phyloP scores from a whole-genome alignment of 2,329 filamentous ascomycete genomes.

The Apiospora rasikravindrae region DNA sequence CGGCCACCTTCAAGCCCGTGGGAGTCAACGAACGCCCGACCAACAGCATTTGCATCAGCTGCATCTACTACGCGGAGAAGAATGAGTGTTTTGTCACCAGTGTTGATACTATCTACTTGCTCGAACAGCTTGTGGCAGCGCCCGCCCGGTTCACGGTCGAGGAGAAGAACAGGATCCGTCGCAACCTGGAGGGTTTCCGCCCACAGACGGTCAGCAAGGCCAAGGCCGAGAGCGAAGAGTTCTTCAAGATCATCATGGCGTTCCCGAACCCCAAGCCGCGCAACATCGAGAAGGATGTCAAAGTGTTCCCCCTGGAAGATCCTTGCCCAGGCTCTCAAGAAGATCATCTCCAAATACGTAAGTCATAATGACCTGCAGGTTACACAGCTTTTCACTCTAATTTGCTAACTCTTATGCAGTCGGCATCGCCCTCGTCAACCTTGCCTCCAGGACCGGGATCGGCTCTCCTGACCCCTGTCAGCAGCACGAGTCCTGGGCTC shows the following conservation, averaged over 20 bases:
- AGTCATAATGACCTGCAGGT: slow-evolving; percentile 24
- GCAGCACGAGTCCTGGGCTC: slow-evolving; percentile 39
- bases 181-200: slow-evolving; percentile 93
- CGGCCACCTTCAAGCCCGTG: slow-evolving; percentile 79
- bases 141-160: slow-evolving; percentile 87
- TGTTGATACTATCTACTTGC: slow-evolving; percentile 93
- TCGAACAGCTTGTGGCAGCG: slow-evolving; percentile 83
- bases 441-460: slow-evolving; percentile 32
- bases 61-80: slow-evolving; percentile 96
- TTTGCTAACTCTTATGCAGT: slow-evolving; percentile 30
- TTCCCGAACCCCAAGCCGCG: slow-evolving; percentile 94
- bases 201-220: slow-evolving; percentile 93
- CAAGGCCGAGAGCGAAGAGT: slow-evolving; percentile 90
- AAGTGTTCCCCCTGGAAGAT: slow-evolving; percentile 98
- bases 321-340: slow-evolving; percentile 84
- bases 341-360: slow-evolving; percentile 95
- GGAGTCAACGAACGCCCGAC: slow-evolving; percentile 78
- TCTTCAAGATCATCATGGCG: slow-evolving; percentile 99
- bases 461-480: slow-evolving; percentile 40
- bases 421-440: slow-evolving; percentile 35
- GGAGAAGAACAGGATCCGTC: slow-evolving; percentile 96
- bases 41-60: slow-evolving; percentile 93
- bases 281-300: slow-evolving; percentile 99
- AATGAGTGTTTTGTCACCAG: slow-evolving; percentile 92
- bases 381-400: not conserved